Base-by-base conservation (phyloP, 225 moss, liverwort and hornwort species). In the Neckera pumila region DNA sequence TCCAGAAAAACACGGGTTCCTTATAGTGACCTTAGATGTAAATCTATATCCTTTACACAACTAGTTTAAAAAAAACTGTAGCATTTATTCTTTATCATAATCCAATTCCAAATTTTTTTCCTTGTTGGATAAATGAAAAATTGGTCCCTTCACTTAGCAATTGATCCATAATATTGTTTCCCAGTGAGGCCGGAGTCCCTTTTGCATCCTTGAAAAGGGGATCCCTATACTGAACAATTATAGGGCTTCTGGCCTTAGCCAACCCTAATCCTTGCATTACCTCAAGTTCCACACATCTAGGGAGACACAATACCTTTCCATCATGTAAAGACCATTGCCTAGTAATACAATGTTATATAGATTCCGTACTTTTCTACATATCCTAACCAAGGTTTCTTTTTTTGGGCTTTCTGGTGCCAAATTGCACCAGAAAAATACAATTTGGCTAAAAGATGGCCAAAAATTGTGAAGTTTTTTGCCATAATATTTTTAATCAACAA, bases 171-270 rank as follows among this genome's bases (percentile, higher is more conserved):
- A 14, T 4, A 40, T 70, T 40, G 70, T 17, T 4, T 25, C 0
- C n/a, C 4, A 23, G 25, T 40, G 14, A 70, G 14, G 1, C 1
- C 0, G 0, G 8, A 14, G 22, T 1, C 10, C 17, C 1, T 72
- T 17, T 30, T 45, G 17, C 73, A 73, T 30, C 17, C 17, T 28
- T 30, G 4, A 17, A 45, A 73, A 28, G 3, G 6, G 0, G 1
- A 2, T 7, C 6, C 17, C 30, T 17, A 17, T 2, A 28, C 0
- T 73, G 6, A 30, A 45, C 10, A 2, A 73, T 3, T 17, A 17
- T 11, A 30, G 0, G 16, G 1, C 6, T 45, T n/a, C n/a, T n/a
- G n/a, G n/a, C 11, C 0, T 73, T 17, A 28, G 0, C 30, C 6
- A 73, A 27, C 9, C 3, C 10, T 2, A 43, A 10, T 43, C 10